Evolutionary conservation across 371 early-diverging fungal species (phyloP), one percentile per base, ranked within the genome.

Genomic region (Mortierella sp.): DNA sequence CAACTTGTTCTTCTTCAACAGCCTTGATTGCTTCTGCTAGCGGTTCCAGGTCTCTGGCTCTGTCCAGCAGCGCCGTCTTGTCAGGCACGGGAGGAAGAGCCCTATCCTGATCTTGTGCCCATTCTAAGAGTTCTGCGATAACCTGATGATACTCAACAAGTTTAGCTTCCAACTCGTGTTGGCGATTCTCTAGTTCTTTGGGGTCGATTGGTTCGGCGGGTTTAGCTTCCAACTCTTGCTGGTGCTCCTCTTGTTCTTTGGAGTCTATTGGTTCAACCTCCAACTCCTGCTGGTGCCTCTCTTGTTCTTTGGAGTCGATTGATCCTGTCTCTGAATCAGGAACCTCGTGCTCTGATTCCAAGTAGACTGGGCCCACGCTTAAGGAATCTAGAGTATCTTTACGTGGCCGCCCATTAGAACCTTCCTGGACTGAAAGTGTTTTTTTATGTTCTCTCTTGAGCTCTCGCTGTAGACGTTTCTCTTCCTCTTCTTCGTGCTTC

Each of bases 31-130:
- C 58, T 10, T 80, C 72, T 16, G 61, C 55, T 11, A 80, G 43
- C 19, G 81, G 81, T 8, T 80, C 81, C 53, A 80, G 63, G 57
- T 80, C 81, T 45, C 64, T 67, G 48, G 66, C 58, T n/a, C 81
- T 64, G 60, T 80, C 81, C 58, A 75, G 67, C 19, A 68, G 69
- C 50, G 76, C 50, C n/a, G 72, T 65, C 2, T 66, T 75, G 48
- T 80, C 72, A 0, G 76, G 81, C 21, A 62, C 16, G 4, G 43
- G 60, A 13, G 76, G 76, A 28, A 80, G 66, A 24, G 45, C 69
- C 4, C 6, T 47, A 15, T 75, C 75, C 55, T 80, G 81, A 11
- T 71, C 65, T 7, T 58, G 66, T 28, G 75, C 62, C 81, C 81
- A 80, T 22, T 74, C 72, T 33, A 72, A 61, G 24, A 80, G 72